These are phyloP conservation scores for Termitomyces sp. DNA, from an alignment of 768 basidiomycete genomes.

Conservation along the genomic window DNA sequence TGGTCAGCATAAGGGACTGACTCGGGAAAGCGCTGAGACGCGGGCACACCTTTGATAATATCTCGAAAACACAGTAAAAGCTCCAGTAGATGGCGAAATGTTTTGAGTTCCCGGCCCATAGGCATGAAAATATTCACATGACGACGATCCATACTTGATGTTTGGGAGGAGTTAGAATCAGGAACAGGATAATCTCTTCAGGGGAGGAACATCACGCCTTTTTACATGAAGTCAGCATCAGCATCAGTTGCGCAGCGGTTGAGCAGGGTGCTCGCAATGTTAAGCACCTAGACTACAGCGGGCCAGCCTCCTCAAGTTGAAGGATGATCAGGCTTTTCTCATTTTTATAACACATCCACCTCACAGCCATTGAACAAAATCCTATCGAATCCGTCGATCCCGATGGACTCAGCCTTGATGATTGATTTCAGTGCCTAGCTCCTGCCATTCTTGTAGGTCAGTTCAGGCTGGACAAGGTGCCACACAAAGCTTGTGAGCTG, in stretches of 20 bases:
- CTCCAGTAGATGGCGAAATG: not conserved
- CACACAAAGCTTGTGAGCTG: too few species aligned
- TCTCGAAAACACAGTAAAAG: not conserved
- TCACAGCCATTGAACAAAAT: too few species aligned
- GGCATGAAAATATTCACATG: constrained; percentile 1
- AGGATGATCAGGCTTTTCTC: too few species aligned
- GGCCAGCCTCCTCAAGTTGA: too few species aligned
- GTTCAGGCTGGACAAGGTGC: too few species aligned
- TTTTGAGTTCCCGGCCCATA: not conserved
- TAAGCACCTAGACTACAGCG: not conserved
- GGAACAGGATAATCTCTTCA: not conserved
- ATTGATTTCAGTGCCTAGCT: too few species aligned
- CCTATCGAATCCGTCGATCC: too few species aligned
- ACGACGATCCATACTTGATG: not conserved
- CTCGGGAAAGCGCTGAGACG: not conserved
- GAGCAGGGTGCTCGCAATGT: not conserved
- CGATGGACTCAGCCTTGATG: too few species aligned
- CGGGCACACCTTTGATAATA: not conserved
- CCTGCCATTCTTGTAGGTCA: too few species aligned
- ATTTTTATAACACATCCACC: too few species aligned
- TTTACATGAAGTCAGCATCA: not conserved
- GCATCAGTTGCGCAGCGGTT: not conserved
- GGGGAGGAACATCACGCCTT: not conserved
- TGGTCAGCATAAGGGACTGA: not conserved
- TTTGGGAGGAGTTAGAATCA: not conserved